A percentile compares a stretch with the other conserved stretches of the same genome.
phyloP scores from a whole-genome alignment of 2,329 filamentous ascomycete species.

The Penicillium crustosum region DNA sequence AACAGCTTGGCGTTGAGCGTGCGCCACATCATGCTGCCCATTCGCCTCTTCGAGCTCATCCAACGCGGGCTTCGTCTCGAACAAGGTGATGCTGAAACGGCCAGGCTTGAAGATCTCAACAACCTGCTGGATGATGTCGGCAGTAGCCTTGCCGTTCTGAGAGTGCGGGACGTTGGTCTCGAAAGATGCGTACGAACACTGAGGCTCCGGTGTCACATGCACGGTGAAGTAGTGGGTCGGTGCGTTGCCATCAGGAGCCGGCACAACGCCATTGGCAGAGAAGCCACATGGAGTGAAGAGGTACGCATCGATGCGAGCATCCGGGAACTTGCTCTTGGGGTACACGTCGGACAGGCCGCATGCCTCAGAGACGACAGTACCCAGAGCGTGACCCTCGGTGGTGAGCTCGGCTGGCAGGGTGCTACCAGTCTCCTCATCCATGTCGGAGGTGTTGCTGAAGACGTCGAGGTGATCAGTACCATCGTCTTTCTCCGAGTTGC shows the following conservation, averaged over 20 bases:
- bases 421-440: conserved; percentile 52
- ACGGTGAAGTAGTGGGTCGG: conserved; percentile 94
- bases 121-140: conserved; percentile 89
- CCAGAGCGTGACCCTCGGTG: conserved; percentile 90
- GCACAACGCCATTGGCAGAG: conserved; percentile 93
- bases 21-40: conserved; percentile 37
- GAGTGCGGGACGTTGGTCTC: conserved; percentile 95
- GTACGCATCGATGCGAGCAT: conserved; percentile 92
- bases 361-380: conserved; percentile 84
- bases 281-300: conserved; percentile 96
- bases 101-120: conserved; percentile 95
- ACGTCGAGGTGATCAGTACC: conserved; percentile 63
- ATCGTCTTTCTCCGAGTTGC: conserved; percentile 65
- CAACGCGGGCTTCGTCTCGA: conserved; percentile 73
- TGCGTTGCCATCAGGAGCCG: conserved; percentile 62
- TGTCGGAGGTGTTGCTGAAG: conserved; percentile 72
- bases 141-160: conserved; percentile 82
- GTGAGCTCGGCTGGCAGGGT: conserved; percentile 71
- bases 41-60: conserved; percentile 38
- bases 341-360: conserved; percentile 91
- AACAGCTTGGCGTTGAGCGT: conserved; percentile 45
- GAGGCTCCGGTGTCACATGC: conserved; percentile 93
- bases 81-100: conserved; percentile 95
- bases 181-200: conserved; percentile 97
- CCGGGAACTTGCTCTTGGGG: conserved; percentile 80